Percentiles rank a stretch among this genome's conserved stretches.
These are phyloP conservation scores for Heritiera fomes DNA, from an alignment of 345 rosid species.

Conservation along the genomic window DNA sequence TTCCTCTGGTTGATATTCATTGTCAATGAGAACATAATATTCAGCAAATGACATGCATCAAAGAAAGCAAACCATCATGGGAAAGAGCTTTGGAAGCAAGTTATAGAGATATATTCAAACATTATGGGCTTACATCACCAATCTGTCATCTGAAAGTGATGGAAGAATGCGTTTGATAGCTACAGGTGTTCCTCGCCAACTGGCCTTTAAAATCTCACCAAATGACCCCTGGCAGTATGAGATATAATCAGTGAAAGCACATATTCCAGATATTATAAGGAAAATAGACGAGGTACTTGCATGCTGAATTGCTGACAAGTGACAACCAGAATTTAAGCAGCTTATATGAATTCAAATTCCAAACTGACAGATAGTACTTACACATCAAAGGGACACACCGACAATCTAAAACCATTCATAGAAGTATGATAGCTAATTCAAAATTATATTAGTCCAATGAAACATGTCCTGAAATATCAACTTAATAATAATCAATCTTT, in stretches of 20 bases:
- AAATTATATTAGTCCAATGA: not conserved
- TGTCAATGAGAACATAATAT: conserved; percentile 15
- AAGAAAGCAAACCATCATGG: not conserved
- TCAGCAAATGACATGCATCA: conserved; percentile 2
- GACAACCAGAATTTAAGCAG: not conserved
- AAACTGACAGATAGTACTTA: not conserved
- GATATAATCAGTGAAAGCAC: conserved; percentile 31
- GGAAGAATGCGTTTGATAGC: conserved; percentile 98
- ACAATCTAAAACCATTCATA: not conserved
- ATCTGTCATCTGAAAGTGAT: conserved; percentile 95
- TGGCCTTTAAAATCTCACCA: conserved; percentile 94
- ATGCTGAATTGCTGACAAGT: not conserved
- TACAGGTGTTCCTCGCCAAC: conserved; percentile 98
- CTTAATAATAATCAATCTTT: conserved; percentile 7
- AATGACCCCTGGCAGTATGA: conserved; percentile 74
- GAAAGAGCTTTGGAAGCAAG: conserved; percentile 3
- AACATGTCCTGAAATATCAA: not conserved
- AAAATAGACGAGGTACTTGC: not conserved
- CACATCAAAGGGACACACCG: conserved; percentile 7
- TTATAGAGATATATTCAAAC: conserved; percentile 2
- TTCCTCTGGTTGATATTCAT: conserved; percentile 7
- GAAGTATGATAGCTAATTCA: not conserved
- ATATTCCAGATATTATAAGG: not conserved
- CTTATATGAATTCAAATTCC: not conserved
- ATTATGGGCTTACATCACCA: conserved; percentile 72